Percentiles rank a stretch among this genome's conserved stretches.
Conservation (phyloP, 2,329 filamentous ascomycete genomes). For the Trichoderma polysporum region DNA sequence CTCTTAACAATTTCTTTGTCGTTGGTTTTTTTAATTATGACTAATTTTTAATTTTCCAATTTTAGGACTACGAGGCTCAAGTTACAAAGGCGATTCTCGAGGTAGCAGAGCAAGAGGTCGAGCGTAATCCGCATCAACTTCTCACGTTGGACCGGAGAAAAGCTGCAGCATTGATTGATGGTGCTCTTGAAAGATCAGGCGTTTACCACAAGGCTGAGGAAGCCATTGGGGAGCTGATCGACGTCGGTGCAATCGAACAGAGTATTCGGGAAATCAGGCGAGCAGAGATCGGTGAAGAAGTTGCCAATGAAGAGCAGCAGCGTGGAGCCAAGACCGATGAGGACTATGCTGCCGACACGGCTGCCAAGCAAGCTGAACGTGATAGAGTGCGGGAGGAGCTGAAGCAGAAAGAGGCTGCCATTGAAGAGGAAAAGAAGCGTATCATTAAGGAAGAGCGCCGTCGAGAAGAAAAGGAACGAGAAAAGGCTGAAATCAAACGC, state of each 20-base stretch:
- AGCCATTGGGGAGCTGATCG: conserved; percentile 66
- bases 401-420: conserved; percentile 57
- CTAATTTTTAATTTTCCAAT: background rate
- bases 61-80: conserved; percentile 66
- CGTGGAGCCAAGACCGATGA: conserved; percentile 72
- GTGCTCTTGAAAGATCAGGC: conserved; percentile 72
- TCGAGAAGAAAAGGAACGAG: conserved; percentile 48
- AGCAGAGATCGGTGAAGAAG: conserved; percentile 67
- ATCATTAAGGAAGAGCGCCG: conserved; percentile 58
- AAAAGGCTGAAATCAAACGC: conserved; percentile 50
- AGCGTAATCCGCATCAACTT: conserved; percentile 69
- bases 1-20: background rate
- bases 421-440: conserved; percentile 61
- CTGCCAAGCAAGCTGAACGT: conserved; percentile 58
- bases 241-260: conserved; percentile 65
- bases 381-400: conserved; percentile 62
- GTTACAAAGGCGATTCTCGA: conserved; percentile 66
- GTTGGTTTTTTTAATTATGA: too few relatives aligned
- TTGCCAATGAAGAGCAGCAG: conserved; percentile 61
- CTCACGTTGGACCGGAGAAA: conserved; percentile 72
- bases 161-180: conserved; percentile 73
- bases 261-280: conserved; percentile 68
- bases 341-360: conserved; percentile 68
- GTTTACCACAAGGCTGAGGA: conserved; percentile 71
- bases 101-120: conserved; percentile 71